Base-by-base conservation (phyloP, 441 rosid species). In the Croton laevigatus region DNA sequence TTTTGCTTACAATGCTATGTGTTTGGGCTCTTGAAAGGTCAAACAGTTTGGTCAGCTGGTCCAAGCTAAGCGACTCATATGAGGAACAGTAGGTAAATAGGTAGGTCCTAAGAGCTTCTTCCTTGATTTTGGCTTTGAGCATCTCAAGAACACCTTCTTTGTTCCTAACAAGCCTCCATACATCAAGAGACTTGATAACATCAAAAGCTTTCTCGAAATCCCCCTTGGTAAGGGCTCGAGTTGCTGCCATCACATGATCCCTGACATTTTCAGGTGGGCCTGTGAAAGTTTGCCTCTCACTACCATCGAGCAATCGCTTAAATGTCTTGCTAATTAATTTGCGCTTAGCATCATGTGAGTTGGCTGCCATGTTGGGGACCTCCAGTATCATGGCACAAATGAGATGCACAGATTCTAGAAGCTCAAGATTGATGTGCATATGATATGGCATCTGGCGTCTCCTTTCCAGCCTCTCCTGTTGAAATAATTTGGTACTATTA, bases 401-500 rank as follows among this genome's bases (percentile, higher is more conserved):
- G 53, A 90, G 88, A 70, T 90, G 94, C 38, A 85, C 90, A 55
- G 94, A 87, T 72, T 90, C 94, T 8, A 90, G 83, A 59, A 88
- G 89, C 81, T 90, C 96, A n/a, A 90, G 91, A 79, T 88, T 90
- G 62, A 90, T 88, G 86, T 90, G 94, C 96, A 90, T 87, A 77
- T 88, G 96, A 68, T 88, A 88, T 44, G 93, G 96, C 96, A 90
- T 87, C 73, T 90, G 94, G 20, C 90, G 84, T 72, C 90, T 85
- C 78, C 91, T 85, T 65, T 88, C 96, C 79, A 87, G 34, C 70
- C 94, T 85, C 73, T 90, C 96, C 96, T 88, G 83, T 60, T 27
- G 38, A 62, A 16, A 58, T n/a, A 78, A 73, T 38, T 57, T 54
- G 66, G 36, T 14, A 46, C 38, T 32, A 32, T 68, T 2, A 55